Evolutionary conservation across 257 asterid genomes (phyloP).

Genomic region (Dorcoceras hygrometricum): DNA sequence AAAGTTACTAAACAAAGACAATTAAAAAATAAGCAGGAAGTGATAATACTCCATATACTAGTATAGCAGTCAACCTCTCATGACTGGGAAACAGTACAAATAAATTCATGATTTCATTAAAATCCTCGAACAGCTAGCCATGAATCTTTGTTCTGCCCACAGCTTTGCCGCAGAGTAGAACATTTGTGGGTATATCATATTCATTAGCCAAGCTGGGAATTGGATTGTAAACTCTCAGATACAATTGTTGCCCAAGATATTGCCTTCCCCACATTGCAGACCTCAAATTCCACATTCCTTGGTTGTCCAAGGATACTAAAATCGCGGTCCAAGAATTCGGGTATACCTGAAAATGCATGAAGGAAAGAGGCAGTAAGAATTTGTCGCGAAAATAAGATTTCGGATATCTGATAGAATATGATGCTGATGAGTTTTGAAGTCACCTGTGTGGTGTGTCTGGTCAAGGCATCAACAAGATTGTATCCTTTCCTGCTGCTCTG

Average conservation of each 20-base stretch:
- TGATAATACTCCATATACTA: conserved; percentile 15
- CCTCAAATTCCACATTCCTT: conserved; percentile 98
- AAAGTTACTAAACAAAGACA: neutral
- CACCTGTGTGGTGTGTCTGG: conserved; percentile 95
- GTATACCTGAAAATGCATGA: conserved; percentile 60
- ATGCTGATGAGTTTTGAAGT: neutral
- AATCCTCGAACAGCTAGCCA: conserved; percentile 24
- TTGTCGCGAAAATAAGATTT: neutral
- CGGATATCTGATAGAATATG: neutral
- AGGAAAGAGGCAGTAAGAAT: neutral
- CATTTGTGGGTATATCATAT: conserved; percentile 67
- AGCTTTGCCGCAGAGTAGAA: conserved; percentile 83
- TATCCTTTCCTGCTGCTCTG: conserved; percentile 52
- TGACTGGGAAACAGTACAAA: conserved; percentile 38
- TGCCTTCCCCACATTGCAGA: conserved; percentile 92
- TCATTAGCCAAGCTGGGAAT: conserved; percentile 55
- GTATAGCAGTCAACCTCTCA: conserved; percentile 60
- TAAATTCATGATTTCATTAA: conserved; percentile 14
- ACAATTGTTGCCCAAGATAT: conserved; percentile 86
- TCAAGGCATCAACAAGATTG: conserved; percentile 82
- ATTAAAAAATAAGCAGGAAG: neutral
- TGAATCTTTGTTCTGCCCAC: conserved; percentile 41
- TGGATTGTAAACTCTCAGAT: conserved; percentile 72
- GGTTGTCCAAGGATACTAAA: conserved; percentile 84
- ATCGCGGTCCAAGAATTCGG: conserved; percentile 87